A percentile compares a stretch with the other conserved stretches of the same genome.
Evolutionary conservation across 2,329 filamentous ascomycete species (phyloP).

Genomic region (Alternaria angustiovoidea): DNA sequence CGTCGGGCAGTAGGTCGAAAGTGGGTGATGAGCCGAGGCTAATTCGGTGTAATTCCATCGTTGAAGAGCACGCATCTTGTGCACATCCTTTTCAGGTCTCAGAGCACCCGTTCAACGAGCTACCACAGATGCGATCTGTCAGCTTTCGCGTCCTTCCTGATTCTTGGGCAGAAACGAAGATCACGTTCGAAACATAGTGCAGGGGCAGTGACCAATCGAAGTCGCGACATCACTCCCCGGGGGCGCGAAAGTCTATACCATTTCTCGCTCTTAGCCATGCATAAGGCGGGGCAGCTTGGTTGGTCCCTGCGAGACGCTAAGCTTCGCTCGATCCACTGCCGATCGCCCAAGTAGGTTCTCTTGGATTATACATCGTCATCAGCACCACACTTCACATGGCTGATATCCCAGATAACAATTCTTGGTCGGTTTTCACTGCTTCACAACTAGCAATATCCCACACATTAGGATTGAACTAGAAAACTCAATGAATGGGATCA

Average conservation of each 20-base stretch:
- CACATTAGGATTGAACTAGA: too few relatives aligned
- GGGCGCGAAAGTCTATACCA: background rate
- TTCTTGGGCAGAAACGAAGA: background rate
- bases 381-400: background rate
- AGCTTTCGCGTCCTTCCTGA: background rate
- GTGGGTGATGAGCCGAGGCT: conserved; percentile 16
- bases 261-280: background rate
- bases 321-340: background rate
- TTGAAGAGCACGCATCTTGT: background rate
- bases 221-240: background rate
- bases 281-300: background rate
- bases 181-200: background rate
- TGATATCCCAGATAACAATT: background rate
- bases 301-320: background rate
- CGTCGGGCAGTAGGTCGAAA: conserved; percentile 7
- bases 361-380: background rate
- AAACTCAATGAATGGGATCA: too few relatives aligned
- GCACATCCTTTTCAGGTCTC: background rate
- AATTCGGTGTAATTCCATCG: conserved; percentile 2
- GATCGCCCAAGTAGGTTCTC: background rate
- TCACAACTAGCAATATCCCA: background rate
- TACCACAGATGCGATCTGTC: background rate
- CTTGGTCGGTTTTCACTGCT: background rate
- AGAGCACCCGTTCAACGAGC: background rate
- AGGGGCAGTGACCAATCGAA: background rate